A percentile compares a stretch with the other conserved stretches of the same genome.
phyloP scores from a whole-genome alignment of 2,329 filamentous ascomycete genomes.

The Scortechinia acanthostroma region DNA sequence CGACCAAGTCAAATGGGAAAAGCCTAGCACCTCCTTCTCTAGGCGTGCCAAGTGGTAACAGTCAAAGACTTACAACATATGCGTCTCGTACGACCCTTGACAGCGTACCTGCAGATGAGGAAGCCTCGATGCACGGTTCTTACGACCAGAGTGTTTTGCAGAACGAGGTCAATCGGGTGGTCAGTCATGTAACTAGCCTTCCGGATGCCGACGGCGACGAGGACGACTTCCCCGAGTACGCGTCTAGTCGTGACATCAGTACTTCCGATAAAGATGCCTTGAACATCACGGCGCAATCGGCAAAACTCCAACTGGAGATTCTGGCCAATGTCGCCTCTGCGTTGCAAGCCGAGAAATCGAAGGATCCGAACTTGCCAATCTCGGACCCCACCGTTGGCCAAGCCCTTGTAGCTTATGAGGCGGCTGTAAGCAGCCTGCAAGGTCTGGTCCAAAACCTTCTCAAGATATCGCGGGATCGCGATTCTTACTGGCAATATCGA shows the following conservation, averaged over 20 bases:
- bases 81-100: constrained; percentile 24
- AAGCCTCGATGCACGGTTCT: constrained; percentile 14
- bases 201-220: constrained; percentile 22
- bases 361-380: constrained; percentile 66
- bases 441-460: constrained; percentile 78
- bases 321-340: constrained; percentile 80
- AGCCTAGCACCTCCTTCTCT: neutral
- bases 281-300: constrained; percentile 93
- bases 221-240: neutral
- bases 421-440: constrained; percentile 80
- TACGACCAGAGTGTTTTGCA: neutral
- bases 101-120: constrained; percentile 36
- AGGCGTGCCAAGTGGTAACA: constrained; percentile 5
- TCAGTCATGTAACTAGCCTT: constrained; percentile 21
- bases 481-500: constrained; percentile 94
- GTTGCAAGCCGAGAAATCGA: constrained; percentile 63
- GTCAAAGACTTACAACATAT: constrained; percentile 7
- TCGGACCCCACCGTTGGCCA: constrained; percentile 71
- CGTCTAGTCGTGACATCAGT: constrained; percentile 18
- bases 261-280: constrained; percentile 84
- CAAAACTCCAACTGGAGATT: constrained; percentile 84
- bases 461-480: constrained; percentile 86
- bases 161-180: constrained; percentile 14
- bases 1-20: too few species aligned
- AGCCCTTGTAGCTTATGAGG: constrained; percentile 79